These are phyloP conservation scores for Pseudogymnoascus destructans DNA, from an alignment of 2,329 filamentous ascomycete species.

Conservation along the genomic window DNA sequence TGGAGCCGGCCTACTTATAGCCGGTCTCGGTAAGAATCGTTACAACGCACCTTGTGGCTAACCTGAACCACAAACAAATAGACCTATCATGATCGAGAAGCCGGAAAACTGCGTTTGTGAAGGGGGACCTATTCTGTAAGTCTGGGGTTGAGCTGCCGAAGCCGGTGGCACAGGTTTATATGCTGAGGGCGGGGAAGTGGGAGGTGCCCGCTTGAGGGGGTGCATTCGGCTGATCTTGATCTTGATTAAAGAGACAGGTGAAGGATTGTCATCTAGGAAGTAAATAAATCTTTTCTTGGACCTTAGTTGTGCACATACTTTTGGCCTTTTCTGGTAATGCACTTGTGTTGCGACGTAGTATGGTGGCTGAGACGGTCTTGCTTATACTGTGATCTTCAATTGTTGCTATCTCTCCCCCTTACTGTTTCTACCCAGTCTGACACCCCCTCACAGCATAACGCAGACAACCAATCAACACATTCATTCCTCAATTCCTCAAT, in stretches of 20 bases:
- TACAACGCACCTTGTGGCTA: neutral
- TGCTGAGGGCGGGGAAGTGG: constrained; percentile 12
- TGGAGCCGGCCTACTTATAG: too few relatives aligned
- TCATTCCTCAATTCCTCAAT: neutral
- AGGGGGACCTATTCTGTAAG: constrained; percentile 13
- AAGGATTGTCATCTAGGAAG: neutral
- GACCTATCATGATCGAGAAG: constrained; percentile 11
- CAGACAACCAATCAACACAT: neutral
- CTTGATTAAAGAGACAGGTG: neutral
- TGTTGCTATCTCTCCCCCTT: neutral
- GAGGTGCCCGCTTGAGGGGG: constrained; percentile 10
- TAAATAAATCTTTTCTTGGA: neutral
- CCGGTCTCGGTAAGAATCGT: too few relatives aligned
- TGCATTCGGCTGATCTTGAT: neutral
- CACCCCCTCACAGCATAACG: neutral
- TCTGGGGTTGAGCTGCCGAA: constrained; percentile 10
- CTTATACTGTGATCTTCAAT: neutral
- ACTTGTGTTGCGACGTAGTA: neutral
- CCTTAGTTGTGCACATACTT: neutral
- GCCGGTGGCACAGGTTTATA: constrained; percentile 12
- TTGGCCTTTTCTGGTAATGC: neutral
- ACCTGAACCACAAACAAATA: neutral
- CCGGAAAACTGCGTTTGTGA: constrained; percentile 11
- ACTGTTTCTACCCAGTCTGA: neutral
- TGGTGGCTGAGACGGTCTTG: neutral